Evolutionary conservation across 2,329 filamentous ascomycete genomes (phyloP).

Genomic region (Ophiostoma perfectum): DNA sequence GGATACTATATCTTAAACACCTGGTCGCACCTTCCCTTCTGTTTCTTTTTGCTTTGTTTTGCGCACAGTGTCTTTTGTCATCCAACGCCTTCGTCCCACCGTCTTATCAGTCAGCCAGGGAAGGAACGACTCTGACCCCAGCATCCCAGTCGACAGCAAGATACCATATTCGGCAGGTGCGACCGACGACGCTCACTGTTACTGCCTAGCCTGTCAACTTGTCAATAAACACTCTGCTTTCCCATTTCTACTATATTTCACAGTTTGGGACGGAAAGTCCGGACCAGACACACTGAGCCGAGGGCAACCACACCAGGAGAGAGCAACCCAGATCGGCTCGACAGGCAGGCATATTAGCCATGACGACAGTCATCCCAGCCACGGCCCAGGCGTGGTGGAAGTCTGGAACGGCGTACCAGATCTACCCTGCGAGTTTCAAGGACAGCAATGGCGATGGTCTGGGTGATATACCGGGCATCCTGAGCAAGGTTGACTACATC

Average conservation of each 20-base stretch:
- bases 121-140: background rate
- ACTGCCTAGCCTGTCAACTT: background rate
- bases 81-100: background rate
- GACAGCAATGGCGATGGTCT: constrained; percentile 57
- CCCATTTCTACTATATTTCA: background rate
- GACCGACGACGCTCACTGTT: background rate
- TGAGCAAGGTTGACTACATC: constrained; percentile 60
- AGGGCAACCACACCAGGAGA: too few species aligned
- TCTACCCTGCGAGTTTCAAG: constrained; percentile 55
- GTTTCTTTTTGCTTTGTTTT: background rate
- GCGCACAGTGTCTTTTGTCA: background rate
- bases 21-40: background rate
- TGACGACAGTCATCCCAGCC: constrained; percentile 11
- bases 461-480: constrained; percentile 61
- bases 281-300: too few species aligned
- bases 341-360: background rate
- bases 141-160: background rate
- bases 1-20: background rate
- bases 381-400: constrained; percentile 26
- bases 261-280: too few species aligned
- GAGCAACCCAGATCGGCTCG: too few species aligned
- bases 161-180: background rate
- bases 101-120: background rate
- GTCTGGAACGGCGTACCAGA: constrained; percentile 27
- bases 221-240: background rate